phyloP scores from a whole-genome alignment of 75 land plant genomes.

The Pinus albicaulis region DNA sequence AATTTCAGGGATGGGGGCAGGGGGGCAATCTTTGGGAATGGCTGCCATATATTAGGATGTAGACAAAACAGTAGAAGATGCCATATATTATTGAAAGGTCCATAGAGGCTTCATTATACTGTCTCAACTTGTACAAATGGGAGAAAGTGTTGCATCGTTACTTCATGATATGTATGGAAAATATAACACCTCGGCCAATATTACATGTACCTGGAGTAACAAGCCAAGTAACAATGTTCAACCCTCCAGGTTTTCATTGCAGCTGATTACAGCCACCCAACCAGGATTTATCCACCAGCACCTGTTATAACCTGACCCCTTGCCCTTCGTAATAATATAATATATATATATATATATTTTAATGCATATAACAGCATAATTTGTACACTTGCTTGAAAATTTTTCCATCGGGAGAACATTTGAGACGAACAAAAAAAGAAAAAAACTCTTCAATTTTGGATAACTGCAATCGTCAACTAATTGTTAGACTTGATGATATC shows the following conservation, averaged over 20 bases:
- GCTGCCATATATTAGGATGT: too few species aligned
- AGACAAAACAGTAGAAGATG: not conserved
- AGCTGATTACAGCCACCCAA: not conserved
- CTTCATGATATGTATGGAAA: not conserved
- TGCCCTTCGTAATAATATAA: not conserved
- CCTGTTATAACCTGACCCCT: not conserved
- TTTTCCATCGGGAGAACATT: too few species aligned
- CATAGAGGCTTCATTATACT: not conserved
- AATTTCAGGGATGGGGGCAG: not conserved
- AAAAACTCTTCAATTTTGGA: too few species aligned
- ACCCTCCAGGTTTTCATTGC: not conserved
- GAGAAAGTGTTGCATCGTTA: not conserved
- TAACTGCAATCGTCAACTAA: not conserved
- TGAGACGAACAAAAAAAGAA: too few species aligned
- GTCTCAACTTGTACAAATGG: not conserved
- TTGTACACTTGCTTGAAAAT: not conserved
- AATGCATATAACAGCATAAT: not conserved
- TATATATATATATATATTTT: too few species aligned
- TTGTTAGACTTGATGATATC: not conserved
- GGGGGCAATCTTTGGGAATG: too few species aligned
- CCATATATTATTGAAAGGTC: not conserved
- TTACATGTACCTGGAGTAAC: not conserved
- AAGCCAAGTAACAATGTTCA: conserved; percentile 1
- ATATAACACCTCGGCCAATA: not conserved
- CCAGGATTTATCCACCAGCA: not conserved